Base-by-base conservation (phyloP, 176 grass and related monocot species). In the Tuctoria greenei region DNA sequence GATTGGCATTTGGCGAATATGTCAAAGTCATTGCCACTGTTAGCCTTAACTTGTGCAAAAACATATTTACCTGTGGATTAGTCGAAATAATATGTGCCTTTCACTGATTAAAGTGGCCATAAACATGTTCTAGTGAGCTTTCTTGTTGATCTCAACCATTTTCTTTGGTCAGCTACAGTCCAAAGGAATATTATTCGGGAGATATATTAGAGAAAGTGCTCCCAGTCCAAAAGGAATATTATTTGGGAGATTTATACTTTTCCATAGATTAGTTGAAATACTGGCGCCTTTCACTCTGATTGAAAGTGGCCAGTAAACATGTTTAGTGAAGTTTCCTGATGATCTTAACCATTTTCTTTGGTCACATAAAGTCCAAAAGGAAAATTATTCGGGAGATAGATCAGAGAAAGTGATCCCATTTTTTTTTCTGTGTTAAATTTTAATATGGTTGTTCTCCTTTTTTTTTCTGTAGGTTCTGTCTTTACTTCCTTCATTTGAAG, bases 401-500 rank as follows among this genome's bases (percentile, higher is more conserved):
- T 49, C 14, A 44, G n/a, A 46, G 38, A 31, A 41, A 38, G 43
- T 69, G 42, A 57, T 20, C 23, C 57, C 46, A 2, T 4, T 51
- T 17, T 38, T n/a, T n/a, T 62, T 62, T 14, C 39, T 17, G n/a
- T 34, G 12, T 54, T 62, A 39, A n/a, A 27, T 79, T 72, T 45
- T 82, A 47, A 84, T 70, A 56, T 75, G 34, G 8, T 39, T 46
- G 0, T 47, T 49, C 25, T 11, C 26, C 23, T 71, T 7, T 71
- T 59, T 11, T 82, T 64, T 4, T 50, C 8, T 82, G 51, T 69
- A 95, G 95, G 83, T 99, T 44, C 56, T 99, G n/a, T 92, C 89
- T 81, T 82, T 99, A 69, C 95, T 99, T 75, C 95, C 95, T 56
- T 50, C 87, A 52, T 92, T 88, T 62, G 73, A 95, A 64, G 95